These are phyloP conservation scores for Tulasnella sp. DNA, from an alignment of 768 basidiomycete genomes.

Conservation along the genomic window DNA sequence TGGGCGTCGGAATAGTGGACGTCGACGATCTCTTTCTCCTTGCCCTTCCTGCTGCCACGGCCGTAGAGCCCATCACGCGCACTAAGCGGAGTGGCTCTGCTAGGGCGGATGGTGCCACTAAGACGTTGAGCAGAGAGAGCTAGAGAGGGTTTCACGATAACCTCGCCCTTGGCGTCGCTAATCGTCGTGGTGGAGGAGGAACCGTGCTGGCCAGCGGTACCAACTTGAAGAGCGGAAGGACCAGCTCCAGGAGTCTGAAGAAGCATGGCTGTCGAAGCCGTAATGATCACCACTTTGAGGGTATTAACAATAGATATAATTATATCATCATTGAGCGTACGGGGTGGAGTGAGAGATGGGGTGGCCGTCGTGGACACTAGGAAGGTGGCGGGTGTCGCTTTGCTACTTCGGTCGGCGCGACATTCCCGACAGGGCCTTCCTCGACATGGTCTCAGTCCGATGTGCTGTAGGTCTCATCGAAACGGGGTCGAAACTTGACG, in stretches of 20 bases:
- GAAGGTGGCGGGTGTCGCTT: not conserved
- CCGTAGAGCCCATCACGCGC: constrained; percentile 1
- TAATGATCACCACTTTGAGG: constrained; percentile 1
- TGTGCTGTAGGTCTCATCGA: constrained; percentile 1
- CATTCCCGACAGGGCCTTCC: not conserved
- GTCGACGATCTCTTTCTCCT: constrained; percentile 31
- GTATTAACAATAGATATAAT: not conserved
- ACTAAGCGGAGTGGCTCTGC: constrained; percentile 14
- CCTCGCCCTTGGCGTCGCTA: not conserved
- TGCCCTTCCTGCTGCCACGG: constrained; percentile 26
- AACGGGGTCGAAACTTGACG: constrained; percentile 1
- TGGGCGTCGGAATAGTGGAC: not conserved
- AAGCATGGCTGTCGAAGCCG: not conserved
- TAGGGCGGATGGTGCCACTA: constrained; percentile 1
- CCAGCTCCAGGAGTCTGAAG: constrained; percentile 33
- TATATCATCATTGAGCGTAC: not conserved
- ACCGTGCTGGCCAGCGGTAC: constrained; percentile 11
- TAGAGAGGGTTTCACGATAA: not conserved
- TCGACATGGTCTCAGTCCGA: not conserved
- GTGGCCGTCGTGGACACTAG: not conserved
- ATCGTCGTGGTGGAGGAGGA: not conserved
- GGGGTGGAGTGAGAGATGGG: not conserved
- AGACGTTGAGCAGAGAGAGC: not conserved
- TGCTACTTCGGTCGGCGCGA: not conserved
- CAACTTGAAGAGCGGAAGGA: constrained; percentile 26